Conservation (phyloP, 495 filamentous ascomycete species). For the Aspergillus affinis region DNA sequence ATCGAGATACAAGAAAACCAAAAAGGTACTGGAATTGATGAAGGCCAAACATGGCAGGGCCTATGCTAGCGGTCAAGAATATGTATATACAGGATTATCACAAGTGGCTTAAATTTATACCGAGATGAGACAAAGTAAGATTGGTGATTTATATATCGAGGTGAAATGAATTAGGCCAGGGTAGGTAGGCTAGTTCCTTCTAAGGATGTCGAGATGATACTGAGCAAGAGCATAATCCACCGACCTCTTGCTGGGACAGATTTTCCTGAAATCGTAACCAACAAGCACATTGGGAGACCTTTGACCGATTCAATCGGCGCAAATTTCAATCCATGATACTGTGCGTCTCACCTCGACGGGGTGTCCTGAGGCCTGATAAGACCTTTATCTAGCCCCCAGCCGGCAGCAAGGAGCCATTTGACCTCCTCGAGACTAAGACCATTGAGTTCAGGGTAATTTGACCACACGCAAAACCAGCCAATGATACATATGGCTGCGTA, state of each 20-base stretch:
- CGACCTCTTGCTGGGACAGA: not conserved
- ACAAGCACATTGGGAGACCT: not conserved
- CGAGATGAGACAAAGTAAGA: too few relatives aligned
- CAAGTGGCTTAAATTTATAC: too few relatives aligned
- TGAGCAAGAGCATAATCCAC: not conserved
- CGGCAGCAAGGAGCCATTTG: slow-evolving; percentile 67
- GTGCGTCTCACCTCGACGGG: not conserved
- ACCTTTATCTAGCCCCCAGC: slow-evolving; percentile 66
- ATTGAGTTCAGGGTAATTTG: slow-evolving; percentile 82
- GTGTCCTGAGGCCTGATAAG: not conserved
- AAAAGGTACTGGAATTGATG: too few relatives aligned
- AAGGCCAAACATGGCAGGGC: too few relatives aligned
- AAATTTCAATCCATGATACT: not conserved
- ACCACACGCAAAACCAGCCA: slow-evolving; percentile 66
- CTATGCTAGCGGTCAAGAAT: too few relatives aligned
- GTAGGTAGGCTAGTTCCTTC: not conserved
- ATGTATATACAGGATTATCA: too few relatives aligned
- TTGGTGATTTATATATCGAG: not conserved
- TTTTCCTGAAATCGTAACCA: not conserved
- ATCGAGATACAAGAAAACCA: too few relatives aligned
- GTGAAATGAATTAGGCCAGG: not conserved
- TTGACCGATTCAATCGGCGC: not conserved
- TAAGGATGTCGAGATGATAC: not conserved
- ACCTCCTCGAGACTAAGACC: slow-evolving; percentile 81
- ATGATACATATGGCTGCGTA: slow-evolving; percentile 69